phyloP scores from a whole-genome alignment of 73 alveolate species.

The Paramecium primaurelia region DNA sequence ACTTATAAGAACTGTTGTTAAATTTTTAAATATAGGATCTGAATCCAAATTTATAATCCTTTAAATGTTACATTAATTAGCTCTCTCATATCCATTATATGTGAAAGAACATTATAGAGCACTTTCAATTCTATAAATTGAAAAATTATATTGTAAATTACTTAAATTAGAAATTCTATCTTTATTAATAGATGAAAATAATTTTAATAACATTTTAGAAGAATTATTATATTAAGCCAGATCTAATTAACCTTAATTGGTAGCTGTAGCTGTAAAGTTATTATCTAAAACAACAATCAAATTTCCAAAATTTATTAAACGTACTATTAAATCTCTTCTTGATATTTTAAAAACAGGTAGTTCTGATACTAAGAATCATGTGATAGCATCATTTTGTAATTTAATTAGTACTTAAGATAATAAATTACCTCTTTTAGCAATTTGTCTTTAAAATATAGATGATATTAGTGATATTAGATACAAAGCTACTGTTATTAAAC shows the following conservation, averaged over 20 bases:
- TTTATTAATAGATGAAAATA: constrained; percentile 21
- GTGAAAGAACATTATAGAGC: constrained; percentile 9
- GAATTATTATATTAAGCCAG: constrained; percentile 13
- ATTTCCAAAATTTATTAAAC: neutral
- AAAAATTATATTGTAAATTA: constrained; percentile 31
- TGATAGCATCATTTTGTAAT: neutral
- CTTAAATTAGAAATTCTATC: constrained; percentile 15
- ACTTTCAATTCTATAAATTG: neutral
- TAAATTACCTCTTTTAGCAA: neutral
- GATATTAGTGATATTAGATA: constrained; percentile 41
- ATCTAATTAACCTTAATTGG: constrained; percentile 5
- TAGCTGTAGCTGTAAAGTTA: constrained; percentile 14
- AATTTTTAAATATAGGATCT: constrained; percentile 15
- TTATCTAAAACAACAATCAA: neutral
- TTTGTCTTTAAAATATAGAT: constrained; percentile 6
- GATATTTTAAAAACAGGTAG: neutral
- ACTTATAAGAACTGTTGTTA: neutral
- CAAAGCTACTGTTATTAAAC: neutral
- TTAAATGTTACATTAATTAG: neutral
- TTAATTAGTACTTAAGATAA: neutral
- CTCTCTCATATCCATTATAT: neutral
- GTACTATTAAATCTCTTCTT: neutral
- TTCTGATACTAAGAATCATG: constrained; percentile 33
- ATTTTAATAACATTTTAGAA: neutral
- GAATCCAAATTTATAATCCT: constrained; percentile 27